A percentile compares a stretch with the other conserved stretches of the same genome.
Conservation (phyloP, 306 rosid genomes). For the Quercus alba region DNA sequence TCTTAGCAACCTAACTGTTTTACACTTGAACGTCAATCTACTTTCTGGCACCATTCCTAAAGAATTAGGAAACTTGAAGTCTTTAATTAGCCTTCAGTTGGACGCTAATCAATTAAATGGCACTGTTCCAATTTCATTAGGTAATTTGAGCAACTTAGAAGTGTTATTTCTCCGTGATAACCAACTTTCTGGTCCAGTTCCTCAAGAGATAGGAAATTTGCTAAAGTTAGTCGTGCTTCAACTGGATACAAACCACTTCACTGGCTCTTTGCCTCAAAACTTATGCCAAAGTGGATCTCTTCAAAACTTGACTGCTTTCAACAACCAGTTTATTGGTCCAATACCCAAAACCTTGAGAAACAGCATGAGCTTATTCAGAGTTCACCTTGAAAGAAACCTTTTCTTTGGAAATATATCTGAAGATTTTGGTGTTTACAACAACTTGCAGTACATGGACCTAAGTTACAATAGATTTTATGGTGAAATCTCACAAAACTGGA, state of each 20-base stretch:
- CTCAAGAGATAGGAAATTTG: not conserved
- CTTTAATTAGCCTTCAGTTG: not conserved
- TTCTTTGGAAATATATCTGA: not conserved
- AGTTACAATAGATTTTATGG: not conserved
- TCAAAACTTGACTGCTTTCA: not conserved
- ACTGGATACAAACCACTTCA: not conserved
- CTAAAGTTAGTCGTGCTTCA: not conserved
- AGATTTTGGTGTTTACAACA: not conserved
- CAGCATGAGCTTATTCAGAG: too few species aligned
- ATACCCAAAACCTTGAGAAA: too few species aligned
- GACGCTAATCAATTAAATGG: not conserved
- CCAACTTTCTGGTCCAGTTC: not conserved
- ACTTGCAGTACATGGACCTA: not conserved
- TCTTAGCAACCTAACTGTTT: not conserved
- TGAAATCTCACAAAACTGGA: not conserved
- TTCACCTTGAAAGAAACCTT: not conserved
- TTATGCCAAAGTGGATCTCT: not conserved
- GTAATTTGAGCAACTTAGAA: not conserved
- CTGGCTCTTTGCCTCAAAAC: not conserved
- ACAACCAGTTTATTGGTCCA: not conserved
- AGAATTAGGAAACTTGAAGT: not conserved
- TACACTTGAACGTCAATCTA: not conserved
- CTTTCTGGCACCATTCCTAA: not conserved
- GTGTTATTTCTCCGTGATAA: not conserved
- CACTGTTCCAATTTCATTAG: not conserved